Base-by-base conservation (phyloP, 1,139 yeast genomes). In the Yamadazyma trypodendri region DNA sequence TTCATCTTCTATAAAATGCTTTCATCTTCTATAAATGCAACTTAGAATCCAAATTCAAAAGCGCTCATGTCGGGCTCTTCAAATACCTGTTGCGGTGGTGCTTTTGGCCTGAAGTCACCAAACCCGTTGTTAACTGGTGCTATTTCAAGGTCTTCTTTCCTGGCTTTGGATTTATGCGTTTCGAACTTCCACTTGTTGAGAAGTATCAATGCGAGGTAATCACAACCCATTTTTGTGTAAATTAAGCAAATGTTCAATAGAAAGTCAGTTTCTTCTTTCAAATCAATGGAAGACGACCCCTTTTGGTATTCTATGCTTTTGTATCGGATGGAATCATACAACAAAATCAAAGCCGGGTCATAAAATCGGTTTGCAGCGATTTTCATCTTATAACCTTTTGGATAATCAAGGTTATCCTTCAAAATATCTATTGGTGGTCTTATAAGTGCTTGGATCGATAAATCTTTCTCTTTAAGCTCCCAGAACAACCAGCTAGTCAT, bases 211-310 rank as follows among this genome's bases (percentile, higher is more conserved):
- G 90, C 81, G 33, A 90, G 58, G 45, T 81, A 76, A 50, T 90
- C 96, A 63, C 97, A 90, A 0, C 97, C 97, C 96, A 90, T 88
- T 42, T 95, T 69, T 11, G 79, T 69, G 52, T 88, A 86, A 40
- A 87, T 84, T 32, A 74, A 65, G 10, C 85, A 74, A 6, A 83
- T 82, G 46, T 79, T 77, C 16, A 77, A 55, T 10, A 89, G 73
- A 51, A 82, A 79, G 11, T 72, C 67, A 39, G 75, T 77, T 52
- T 90, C 97, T 34, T 67, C 63, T 3, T 54, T 50, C 11, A 38
- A 11, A 12, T 33, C 35, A 10, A 45, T 38, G 13, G 40, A 27
- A 8, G 28, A 17, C 8, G 39, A 38, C 3, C 44, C 42, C 23
- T 35, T 36, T 12, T 36, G 40, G 23, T 41, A 41, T 17, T 38